Conservation (phyloP, 768 basidiomycete genomes). For the Phaeolepiota aurea region DNA sequence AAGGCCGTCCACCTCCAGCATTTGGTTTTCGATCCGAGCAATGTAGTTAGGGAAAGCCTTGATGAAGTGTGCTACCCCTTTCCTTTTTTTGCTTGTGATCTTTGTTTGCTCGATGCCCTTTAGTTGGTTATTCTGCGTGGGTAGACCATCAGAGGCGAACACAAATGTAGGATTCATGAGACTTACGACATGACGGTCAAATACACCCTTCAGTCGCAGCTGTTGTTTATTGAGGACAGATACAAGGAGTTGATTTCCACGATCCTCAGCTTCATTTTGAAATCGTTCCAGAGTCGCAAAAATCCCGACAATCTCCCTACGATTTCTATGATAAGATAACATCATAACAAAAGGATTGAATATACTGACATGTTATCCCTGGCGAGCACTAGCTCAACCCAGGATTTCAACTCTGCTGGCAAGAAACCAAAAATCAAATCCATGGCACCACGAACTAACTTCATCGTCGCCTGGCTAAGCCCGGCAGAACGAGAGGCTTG, state of each 20-base stretch:
- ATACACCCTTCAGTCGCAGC: constrained; percentile 60
- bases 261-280: constrained; percentile 69
- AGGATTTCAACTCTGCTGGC: constrained; percentile 70
- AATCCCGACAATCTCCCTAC: constrained; percentile 81
- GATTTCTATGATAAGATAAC: constrained; percentile 4
- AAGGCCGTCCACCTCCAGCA: constrained; percentile 66
- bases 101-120: constrained; percentile 87
- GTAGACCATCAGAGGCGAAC: constrained; percentile 1
- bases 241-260: constrained; percentile 66
- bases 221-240: constrained; percentile 78
- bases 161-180: not conserved
- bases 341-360: constrained; percentile 1
- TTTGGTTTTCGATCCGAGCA: constrained; percentile 73
- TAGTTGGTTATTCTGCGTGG: constrained; percentile 71
- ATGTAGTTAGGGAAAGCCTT: constrained; percentile 90
- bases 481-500: constrained; percentile 74
- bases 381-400: constrained; percentile 73
- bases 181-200: constrained; percentile 70
- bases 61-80: constrained; percentile 87
- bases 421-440: constrained; percentile 95
- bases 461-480: constrained; percentile 60
- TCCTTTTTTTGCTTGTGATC: constrained; percentile 84
- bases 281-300: constrained; percentile 73
- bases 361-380: constrained; percentile 64
- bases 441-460: constrained; percentile 83